Percentiles rank a stretch among this genome's conserved stretches.
These are phyloP conservation scores for Toxoplasma gondii DNA, from an alignment of 169 alveolate species.

Conservation along the genomic window DNA sequence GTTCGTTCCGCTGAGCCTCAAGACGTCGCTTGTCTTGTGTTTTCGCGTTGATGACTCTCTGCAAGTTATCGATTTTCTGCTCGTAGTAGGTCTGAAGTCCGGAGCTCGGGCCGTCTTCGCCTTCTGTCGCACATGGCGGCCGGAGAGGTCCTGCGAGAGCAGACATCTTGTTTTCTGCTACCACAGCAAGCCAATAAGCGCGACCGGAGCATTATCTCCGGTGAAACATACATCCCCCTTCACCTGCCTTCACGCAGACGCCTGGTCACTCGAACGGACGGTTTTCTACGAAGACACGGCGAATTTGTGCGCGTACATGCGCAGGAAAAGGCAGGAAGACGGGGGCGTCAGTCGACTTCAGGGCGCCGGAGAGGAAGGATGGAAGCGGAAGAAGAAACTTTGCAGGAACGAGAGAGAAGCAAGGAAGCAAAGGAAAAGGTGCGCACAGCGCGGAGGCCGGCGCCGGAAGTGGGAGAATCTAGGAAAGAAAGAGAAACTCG, in stretches of 20 bases:
- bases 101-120: neutral
- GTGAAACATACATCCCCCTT: too few relatives aligned
- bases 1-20: slow-evolving; percentile 98
- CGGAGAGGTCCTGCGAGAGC: slow-evolving; percentile 22
- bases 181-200: neutral
- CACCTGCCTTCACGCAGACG: too few relatives aligned
- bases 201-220: neutral
- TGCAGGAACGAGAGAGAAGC: neutral
- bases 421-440: neutral
- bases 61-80: slow-evolving; percentile 71
- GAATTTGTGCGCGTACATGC: too few relatives aligned
- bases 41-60: slow-evolving; percentile 69
- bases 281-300: too few relatives aligned
- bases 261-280: too few relatives aligned
- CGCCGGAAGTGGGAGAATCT: neutral
- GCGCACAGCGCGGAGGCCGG: neutral
- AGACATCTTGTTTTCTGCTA: neutral
- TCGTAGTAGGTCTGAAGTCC: slow-evolving; percentile 51
- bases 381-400: neutral
- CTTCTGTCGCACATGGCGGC: neutral
- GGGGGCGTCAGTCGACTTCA: neutral
- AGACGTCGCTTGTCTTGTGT: slow-evolving; percentile 86
- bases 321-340: neutral
- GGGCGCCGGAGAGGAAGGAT: neutral
- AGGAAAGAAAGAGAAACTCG: neutral